Conservation (phyloP, 192 early-diverging fungal species). For the Linnemannia hyalina region DNA sequence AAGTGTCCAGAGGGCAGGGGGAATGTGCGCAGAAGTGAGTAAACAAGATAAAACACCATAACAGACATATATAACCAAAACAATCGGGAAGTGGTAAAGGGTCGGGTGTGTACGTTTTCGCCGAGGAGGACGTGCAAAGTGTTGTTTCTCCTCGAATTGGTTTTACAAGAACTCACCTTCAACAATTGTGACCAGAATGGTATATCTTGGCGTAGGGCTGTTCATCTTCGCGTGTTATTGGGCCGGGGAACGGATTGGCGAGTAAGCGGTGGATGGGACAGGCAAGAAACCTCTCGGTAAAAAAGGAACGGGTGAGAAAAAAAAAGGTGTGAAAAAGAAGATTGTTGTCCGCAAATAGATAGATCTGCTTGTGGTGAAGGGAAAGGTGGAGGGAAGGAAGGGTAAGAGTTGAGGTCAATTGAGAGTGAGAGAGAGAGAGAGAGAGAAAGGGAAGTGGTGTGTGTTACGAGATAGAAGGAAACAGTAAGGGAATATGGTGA, state of each 20-base stretch:
- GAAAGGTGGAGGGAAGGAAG: background rate
- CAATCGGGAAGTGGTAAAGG: background rate
- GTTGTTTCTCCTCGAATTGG: background rate
- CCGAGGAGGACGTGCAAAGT: background rate
- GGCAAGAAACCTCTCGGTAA: background rate
- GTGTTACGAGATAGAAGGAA: background rate
- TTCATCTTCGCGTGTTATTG: conserved; percentile 16
- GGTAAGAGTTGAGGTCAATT: background rate
- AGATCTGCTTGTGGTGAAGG: background rate
- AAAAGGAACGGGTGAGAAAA: background rate
- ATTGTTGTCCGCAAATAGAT: background rate
- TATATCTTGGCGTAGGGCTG: conserved; percentile 52
- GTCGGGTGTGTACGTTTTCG: background rate
- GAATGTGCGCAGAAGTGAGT: background rate
- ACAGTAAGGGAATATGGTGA: background rate
- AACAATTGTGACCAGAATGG: conserved; percentile 57
- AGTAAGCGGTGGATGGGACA: conserved; percentile 8
- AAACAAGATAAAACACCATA: background rate
- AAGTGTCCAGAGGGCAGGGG: background rate
- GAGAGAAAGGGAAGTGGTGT: background rate
- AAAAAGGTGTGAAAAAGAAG: background rate
- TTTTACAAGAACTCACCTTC: conserved; percentile 30
- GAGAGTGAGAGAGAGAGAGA: background rate
- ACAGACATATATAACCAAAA: background rate
- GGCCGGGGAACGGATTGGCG: background rate